Evolutionary conservation across 495 filamentous ascomycete genomes (phyloP).

Genomic region (Penicillium subrubescens): DNA sequence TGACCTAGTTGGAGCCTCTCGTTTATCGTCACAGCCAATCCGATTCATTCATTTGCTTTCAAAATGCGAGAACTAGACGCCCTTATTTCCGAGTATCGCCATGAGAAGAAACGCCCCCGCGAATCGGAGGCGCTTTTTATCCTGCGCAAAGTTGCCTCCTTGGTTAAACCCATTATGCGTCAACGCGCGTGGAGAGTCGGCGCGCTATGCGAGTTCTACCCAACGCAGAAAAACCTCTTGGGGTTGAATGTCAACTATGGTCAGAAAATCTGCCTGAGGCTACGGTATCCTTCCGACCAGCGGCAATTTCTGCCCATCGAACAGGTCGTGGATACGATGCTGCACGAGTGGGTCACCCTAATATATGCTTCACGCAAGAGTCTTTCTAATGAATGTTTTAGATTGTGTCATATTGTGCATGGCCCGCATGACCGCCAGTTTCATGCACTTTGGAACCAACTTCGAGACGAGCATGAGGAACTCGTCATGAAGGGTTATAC

Average conservation of each 20-base stretch:
- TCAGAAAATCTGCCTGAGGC: slow-evolving; percentile 77
- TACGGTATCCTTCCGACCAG: slow-evolving; percentile 76
- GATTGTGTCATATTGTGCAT: slow-evolving; percentile 80
- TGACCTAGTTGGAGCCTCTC: not conserved
- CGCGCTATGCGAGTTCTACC: slow-evolving; percentile 83
- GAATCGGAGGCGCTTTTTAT: slow-evolving; percentile 80
- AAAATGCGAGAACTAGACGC: slow-evolving; percentile 69
- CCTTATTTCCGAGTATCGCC: slow-evolving; percentile 74
- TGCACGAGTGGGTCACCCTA: slow-evolving; percentile 69
- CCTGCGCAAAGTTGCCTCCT: slow-evolving; percentile 79
- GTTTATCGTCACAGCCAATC: not conserved
- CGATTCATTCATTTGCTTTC: slow-evolving; percentile 3
- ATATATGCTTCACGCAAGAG: not conserved
- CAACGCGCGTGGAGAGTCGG: slow-evolving; percentile 80
- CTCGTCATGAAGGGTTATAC: slow-evolving; percentile 82
- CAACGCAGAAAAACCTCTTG: slow-evolving; percentile 70
- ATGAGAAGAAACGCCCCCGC: slow-evolving; percentile 71
- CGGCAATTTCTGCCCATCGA: slow-evolving; percentile 80
- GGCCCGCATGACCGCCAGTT: slow-evolving; percentile 84
- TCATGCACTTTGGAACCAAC: slow-evolving; percentile 82
- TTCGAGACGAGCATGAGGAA: slow-evolving; percentile 80
- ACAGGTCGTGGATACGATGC: slow-evolving; percentile 84
- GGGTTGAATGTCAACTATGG: slow-evolving; percentile 81
- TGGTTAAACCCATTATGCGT: slow-evolving; percentile 96
- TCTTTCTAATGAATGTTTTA: slow-evolving; percentile 22